A percentile compares a stretch with the other conserved stretches of the same genome.
phyloP scores from a whole-genome alignment of 148 eudicot species.

The Drosera capensis region DNA sequence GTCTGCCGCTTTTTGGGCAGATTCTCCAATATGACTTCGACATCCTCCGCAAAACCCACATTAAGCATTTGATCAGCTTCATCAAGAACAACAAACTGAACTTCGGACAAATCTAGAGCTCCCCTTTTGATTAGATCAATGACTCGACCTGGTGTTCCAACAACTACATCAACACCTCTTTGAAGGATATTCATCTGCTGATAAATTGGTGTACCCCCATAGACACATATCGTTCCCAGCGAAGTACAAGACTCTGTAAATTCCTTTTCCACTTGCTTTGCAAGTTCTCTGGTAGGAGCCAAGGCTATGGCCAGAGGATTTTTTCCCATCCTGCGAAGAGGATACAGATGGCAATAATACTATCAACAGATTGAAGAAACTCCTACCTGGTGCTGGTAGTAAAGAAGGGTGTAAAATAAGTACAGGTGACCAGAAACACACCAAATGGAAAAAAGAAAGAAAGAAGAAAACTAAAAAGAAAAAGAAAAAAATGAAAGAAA shows the following conservation, averaged over 20 bases:
- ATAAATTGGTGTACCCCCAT: slow-evolving; percentile 80
- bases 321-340: slow-evolving; percentile 49
- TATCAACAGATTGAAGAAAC: too few relatives aligned
- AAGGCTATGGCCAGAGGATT: slow-evolving; percentile 77
- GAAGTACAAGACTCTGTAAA: slow-evolving; percentile 90
- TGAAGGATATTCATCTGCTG: slow-evolving; percentile 57
- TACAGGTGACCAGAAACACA: too few relatives aligned
- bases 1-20: slow-evolving; percentile 67
- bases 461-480: too few relatives aligned
- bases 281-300: slow-evolving; percentile 94
- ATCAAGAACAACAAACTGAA: slow-evolving; percentile 75
- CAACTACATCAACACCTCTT: slow-evolving; percentile 97
- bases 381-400: too few relatives aligned
- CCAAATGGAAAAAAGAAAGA: too few relatives aligned
- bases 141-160: slow-evolving; percentile 95
- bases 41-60: slow-evolving; percentile 96
- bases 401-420: too few relatives aligned
- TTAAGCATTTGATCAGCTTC: slow-evolving; percentile 99
- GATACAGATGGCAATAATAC: too few relatives aligned
- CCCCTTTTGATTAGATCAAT: slow-evolving; percentile 63
- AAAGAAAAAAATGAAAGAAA: too few relatives aligned
- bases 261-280: slow-evolving; percentile 93
- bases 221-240: slow-evolving; percentile 78
- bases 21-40: slow-evolving; percentile 61
- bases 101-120: slow-evolving; percentile 67